phyloP scores from a whole-genome alignment of 2,329 filamentous ascomycete species.

The Xylaria sp. region DNA sequence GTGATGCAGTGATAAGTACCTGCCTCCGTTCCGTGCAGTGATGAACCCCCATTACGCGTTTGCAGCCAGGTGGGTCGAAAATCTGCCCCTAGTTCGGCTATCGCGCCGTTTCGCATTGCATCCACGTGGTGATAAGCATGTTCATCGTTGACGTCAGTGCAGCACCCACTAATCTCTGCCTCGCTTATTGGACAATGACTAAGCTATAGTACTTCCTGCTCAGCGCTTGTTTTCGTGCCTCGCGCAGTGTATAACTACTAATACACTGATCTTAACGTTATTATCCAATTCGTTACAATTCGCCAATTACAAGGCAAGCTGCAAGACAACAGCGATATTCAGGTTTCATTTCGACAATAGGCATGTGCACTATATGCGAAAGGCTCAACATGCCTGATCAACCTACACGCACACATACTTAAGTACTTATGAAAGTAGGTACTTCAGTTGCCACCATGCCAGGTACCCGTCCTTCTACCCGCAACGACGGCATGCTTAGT shows the following conservation, averaged over 20 bases:
- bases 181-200: background rate
- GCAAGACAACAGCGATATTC: background rate
- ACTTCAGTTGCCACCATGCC: background rate
- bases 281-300: background rate
- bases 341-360: background rate
- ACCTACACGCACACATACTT: no score
- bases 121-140: slow-evolving; percentile 48
- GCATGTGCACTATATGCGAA: no score
- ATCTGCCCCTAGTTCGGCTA: slow-evolving; percentile 43
- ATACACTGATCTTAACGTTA: no score
- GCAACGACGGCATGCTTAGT: background rate
- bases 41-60: background rate
- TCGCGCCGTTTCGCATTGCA: slow-evolving; percentile 43
- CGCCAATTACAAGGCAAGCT: background rate
- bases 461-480: background rate
- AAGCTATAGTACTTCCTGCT: background rate
- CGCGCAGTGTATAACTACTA: no score
- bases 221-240: background rate
- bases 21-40: background rate
- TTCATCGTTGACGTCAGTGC: slow-evolving; percentile 41
- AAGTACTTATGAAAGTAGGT: no score
- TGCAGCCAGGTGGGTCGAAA: slow-evolving; percentile 34
- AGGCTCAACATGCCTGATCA: no score
- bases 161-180: background rate
- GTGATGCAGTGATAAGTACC: background rate